phyloP scores from a whole-genome alignment of 2,329 filamentous ascomycete genomes.

The Trichoderma sp. region DNA sequence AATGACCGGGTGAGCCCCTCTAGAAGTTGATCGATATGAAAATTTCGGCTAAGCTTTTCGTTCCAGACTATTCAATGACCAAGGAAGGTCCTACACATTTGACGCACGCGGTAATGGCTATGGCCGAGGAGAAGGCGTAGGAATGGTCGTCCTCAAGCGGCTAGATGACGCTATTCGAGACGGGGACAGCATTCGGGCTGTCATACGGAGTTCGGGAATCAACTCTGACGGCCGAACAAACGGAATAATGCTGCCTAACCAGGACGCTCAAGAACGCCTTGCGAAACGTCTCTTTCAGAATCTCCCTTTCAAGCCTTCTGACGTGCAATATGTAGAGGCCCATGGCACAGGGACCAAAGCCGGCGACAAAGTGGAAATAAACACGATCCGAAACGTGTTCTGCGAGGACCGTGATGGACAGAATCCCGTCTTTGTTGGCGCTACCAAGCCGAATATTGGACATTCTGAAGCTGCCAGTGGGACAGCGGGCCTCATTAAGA shows the following conservation, averaged over 20 bases:
- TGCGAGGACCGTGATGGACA: background rate
- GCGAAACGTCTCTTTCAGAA: constrained; percentile 27
- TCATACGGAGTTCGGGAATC: constrained; percentile 40
- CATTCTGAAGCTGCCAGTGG: constrained; percentile 18
- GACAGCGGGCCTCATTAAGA: constrained; percentile 16
- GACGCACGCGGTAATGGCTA: constrained; percentile 51
- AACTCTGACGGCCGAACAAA: constrained; percentile 46
- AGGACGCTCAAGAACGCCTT: constrained; percentile 28
- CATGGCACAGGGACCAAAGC: constrained; percentile 28
- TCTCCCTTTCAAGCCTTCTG: background rate
- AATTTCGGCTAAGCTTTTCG: background rate
- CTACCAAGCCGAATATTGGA: constrained; percentile 12
- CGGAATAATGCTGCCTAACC: constrained; percentile 41
- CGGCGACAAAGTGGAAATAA: constrained; percentile 27
- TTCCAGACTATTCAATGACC: background rate
- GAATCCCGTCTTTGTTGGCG: background rate
- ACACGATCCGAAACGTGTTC: constrained; percentile 21
- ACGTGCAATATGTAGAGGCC: constrained; percentile 7
- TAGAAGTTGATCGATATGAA: background rate
- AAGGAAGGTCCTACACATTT: constrained; percentile 33
- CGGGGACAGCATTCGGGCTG: constrained; percentile 42
- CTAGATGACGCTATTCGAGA: constrained; percentile 46
- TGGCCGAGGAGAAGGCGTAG: constrained; percentile 44
- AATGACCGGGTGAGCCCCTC: background rate
- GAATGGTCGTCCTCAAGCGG: constrained; percentile 47